A percentile compares a stretch with the other conserved stretches of the same genome.
These are phyloP conservation scores for Kokia cookei DNA, from an alignment of 441 rosid species.

Conservation along the genomic window DNA sequence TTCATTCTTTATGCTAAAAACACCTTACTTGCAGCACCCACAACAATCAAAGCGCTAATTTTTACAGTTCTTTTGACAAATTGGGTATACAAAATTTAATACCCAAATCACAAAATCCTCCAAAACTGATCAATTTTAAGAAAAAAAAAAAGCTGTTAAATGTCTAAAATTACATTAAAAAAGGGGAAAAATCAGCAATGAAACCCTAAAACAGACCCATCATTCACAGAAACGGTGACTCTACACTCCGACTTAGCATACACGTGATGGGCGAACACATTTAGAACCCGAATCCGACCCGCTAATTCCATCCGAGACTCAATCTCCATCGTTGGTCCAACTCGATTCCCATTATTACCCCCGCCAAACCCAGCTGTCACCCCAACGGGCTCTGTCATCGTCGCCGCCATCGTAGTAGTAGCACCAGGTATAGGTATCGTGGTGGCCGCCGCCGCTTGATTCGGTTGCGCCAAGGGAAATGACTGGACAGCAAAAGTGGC, in stretches of 20 bases:
- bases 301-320: conserved; percentile 71
- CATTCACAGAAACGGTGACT: conserved; percentile 59
- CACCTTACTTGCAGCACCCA: neutral
- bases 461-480: conserved; percentile 44
- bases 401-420: neutral
- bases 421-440: neutral
- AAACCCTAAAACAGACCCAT: conserved; percentile 81
- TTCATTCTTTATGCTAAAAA: neutral
- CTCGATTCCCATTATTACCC: conserved; percentile 32
- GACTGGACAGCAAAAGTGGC: conserved; percentile 77
- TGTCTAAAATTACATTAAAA: neutral
- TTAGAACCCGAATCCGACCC: conserved; percentile 84
- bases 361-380: conserved; percentile 20
- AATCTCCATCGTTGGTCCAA: conserved; percentile 81
- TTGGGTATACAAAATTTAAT: neutral
- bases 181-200: conserved; percentile 44
- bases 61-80: conserved; percentile 23
- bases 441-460: conserved; percentile 4
- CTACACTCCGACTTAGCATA: conserved; percentile 56
- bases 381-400: conserved; percentile 1
- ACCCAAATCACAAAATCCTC: neutral
- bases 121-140: neutral
- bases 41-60: neutral
- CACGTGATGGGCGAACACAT: conserved; percentile 73
- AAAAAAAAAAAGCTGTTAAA: neutral